Evolutionary conservation across 1,284 basidiomycete species (phyloP).

Genomic region (Peniophora sp.): DNA sequence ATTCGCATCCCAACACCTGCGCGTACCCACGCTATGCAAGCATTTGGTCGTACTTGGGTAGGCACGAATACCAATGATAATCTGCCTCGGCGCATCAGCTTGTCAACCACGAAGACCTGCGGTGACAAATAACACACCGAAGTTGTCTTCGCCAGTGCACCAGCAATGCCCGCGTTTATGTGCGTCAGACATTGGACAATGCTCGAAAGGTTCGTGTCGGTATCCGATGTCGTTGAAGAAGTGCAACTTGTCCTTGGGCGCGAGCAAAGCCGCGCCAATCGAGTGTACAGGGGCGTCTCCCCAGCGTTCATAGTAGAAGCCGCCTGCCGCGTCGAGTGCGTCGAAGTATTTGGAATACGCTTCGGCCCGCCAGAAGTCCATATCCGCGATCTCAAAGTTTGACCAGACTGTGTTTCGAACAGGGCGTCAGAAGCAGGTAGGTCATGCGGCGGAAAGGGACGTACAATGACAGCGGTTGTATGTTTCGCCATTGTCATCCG

Average conservation of each 20-base stretch:
- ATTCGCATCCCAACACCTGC: no score
- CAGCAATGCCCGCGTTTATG: conserved; percentile 61
- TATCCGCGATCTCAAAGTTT: conserved; percentile 85
- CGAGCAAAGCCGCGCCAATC: conserved; percentile 80
- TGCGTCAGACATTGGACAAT: conserved; percentile 58
- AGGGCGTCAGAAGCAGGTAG: no score
- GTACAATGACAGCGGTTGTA: conserved; percentile 87
- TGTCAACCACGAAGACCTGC: neutral
- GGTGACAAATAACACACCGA: conserved; percentile 40
- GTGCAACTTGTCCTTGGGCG: conserved; percentile 74
- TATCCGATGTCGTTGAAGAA: conserved; percentile 68
- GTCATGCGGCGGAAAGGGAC: conserved; percentile 16
- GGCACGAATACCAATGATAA: conserved; percentile 75
- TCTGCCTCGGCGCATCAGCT: conserved; percentile 33
- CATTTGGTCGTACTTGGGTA: conserved; percentile 60
- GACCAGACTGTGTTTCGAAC: conserved; percentile 78
- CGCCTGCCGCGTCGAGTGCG: conserved; percentile 75
- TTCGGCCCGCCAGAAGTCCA: conserved; percentile 78
- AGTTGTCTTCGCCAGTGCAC: conserved; percentile 55
- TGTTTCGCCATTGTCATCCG: conserved; percentile 70
- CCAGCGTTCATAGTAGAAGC: conserved; percentile 94
- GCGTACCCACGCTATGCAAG: conserved; percentile 29
- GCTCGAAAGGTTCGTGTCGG: conserved; percentile 74
- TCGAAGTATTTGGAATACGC: conserved; percentile 85
- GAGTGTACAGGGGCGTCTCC: conserved; percentile 90